These are phyloP conservation scores for Gentiana dahurica DNA, from an alignment of 257 asterid species.

Conservation along the genomic window DNA sequence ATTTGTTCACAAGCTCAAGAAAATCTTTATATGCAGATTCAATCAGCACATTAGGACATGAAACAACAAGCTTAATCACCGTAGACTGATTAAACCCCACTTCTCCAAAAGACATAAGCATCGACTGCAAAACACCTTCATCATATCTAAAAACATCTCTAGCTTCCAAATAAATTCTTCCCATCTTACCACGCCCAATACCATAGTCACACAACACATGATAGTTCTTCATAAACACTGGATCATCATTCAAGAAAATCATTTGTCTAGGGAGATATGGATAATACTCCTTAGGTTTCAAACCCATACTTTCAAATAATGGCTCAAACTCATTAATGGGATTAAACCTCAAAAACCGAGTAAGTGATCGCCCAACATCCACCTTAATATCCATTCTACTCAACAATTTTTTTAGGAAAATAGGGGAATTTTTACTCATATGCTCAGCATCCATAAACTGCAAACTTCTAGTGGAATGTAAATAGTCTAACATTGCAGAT, in stretches of 20 bases:
- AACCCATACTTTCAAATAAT: constrained; percentile 71
- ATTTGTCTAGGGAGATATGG: constrained; percentile 43
- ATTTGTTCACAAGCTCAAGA: constrained; percentile 24
- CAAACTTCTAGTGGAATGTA: constrained; percentile 64
- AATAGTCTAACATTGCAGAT: constrained; percentile 56
- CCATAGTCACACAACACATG: constrained; percentile 59
- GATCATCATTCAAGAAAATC: constrained; percentile 62
- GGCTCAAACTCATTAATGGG: constrained; percentile 90
- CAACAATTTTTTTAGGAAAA: constrained; percentile 39
- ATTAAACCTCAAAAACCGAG: constrained; percentile 61
- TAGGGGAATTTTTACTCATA: constrained; percentile 59
- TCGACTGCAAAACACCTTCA: constrained; percentile 31
- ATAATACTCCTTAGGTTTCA: constrained; percentile 38
- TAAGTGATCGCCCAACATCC: constrained; percentile 28
- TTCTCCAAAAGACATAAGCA: constrained; percentile 32
- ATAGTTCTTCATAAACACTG: constrained; percentile 46
- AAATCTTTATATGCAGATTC: constrained; percentile 25
- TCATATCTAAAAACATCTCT: constrained; percentile 41
- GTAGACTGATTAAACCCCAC: constrained; percentile 40
- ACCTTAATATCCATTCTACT: constrained; percentile 22
- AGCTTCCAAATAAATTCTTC: constrained; percentile 46
- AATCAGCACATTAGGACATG: constrained; percentile 44
- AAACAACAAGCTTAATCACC: constrained; percentile 39
- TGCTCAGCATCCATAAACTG: constrained; percentile 60
- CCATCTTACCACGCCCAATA: constrained; percentile 38